phyloP scores from a whole-genome alignment of 148 eudicot genomes.

The Euryodendron excelsum region DNA sequence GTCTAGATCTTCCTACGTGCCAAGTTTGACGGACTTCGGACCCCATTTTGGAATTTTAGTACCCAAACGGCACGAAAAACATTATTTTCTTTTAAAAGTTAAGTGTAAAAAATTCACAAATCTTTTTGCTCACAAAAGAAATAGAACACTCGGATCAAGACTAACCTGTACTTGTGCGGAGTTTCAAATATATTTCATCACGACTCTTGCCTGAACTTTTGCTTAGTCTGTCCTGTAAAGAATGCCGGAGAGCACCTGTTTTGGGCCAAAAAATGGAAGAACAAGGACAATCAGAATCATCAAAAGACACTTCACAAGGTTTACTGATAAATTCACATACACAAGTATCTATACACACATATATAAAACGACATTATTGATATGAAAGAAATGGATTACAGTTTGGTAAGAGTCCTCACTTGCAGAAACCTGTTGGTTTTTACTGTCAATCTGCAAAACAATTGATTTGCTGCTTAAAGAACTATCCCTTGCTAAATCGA shows the following conservation, averaged over 20 bases:
- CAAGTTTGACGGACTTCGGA: too few species aligned
- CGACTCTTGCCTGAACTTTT: slow-evolving; percentile 79
- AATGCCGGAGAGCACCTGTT: slow-evolving; percentile 92
- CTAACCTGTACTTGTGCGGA: slow-evolving; percentile 81
- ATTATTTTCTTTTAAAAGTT: too few species aligned
- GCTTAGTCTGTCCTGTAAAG: slow-evolving; percentile 92
- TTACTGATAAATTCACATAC: neutral
- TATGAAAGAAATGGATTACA: neutral
- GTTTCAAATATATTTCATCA: slow-evolving; percentile 85
- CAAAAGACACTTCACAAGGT: neutral
- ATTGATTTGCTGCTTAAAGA: slow-evolving; percentile 84
- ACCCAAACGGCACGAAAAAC: too few species aligned
- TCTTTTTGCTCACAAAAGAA: neutral
- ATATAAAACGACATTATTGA: neutral
- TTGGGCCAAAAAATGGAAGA: slow-evolving; percentile 17
- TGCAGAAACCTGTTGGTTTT: slow-evolving; percentile 90
- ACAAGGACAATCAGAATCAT: neutral
- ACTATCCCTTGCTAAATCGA: slow-evolving; percentile 75
- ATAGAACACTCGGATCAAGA: neutral
- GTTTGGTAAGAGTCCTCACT: slow-evolving; percentile 50
- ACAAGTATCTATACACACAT: neutral
- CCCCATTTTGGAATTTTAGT: too few species aligned
- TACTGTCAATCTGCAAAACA: slow-evolving; percentile 84
- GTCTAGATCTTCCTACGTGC: too few species aligned
- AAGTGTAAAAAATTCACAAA: too few species aligned